A percentile compares a stretch with the other conserved stretches of the same genome.
Conservation (phyloP, 768 basidiomycete genomes). For the Daedaleopsis nitida region DNA sequence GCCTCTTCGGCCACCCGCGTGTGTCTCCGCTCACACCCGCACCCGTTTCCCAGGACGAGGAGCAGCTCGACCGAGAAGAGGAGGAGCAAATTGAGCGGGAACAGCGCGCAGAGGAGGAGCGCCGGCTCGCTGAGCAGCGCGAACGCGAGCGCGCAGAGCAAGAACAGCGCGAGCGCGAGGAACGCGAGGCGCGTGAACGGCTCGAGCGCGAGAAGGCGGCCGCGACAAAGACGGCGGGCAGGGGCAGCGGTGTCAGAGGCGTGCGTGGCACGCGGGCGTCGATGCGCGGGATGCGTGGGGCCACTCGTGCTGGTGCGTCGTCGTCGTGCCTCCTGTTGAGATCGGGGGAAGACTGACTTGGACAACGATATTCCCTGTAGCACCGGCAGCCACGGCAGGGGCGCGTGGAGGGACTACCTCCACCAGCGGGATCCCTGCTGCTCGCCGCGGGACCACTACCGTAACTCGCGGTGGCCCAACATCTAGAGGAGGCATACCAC, state of each 20-base stretch:
- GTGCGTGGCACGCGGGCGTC: constrained; percentile 74
- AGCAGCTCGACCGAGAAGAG: constrained; percentile 47
- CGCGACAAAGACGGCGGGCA: constrained; percentile 24
- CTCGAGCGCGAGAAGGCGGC: constrained; percentile 50
- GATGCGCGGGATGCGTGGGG: constrained; percentile 41
- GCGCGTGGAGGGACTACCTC: constrained; percentile 4
- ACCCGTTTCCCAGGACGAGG: constrained; percentile 55
- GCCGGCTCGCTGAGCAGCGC: constrained; percentile 28
- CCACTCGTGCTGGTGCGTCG: constrained; percentile 15
- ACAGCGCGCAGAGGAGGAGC: constrained; percentile 38
- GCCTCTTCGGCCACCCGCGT: no score
- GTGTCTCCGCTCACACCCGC: no score
- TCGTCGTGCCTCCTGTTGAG: background rate
- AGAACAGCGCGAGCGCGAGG: constrained; percentile 49
- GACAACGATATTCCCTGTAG: background rate
- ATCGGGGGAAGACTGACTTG: no score
- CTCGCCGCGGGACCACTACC: background rate
- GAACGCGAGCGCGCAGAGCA: constrained; percentile 52
- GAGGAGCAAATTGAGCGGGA: constrained; percentile 42
- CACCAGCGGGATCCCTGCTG: constrained; percentile 2
- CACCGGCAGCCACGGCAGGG: constrained; percentile 5
- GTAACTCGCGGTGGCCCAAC: background rate
- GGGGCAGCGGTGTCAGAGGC: constrained; percentile 63
- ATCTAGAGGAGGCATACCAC: constrained; percentile 19
- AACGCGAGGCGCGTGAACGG: constrained; percentile 44